Base-by-base conservation (phyloP, 345 rosid species). In the Arabis hirsuta region DNA sequence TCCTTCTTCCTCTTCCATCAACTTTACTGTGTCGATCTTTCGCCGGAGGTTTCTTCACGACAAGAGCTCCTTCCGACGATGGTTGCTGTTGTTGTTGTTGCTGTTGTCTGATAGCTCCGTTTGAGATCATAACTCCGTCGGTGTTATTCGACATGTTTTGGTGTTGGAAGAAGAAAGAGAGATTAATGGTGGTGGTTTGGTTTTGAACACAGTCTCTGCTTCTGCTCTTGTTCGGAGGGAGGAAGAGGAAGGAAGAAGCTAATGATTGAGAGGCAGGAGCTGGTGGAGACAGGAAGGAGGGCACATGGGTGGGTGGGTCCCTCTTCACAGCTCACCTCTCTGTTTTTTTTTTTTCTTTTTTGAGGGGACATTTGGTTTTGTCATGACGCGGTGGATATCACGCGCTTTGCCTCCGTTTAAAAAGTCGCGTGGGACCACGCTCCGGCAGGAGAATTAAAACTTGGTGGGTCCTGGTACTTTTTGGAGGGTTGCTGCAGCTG, bases 281-380 rank as follows among this genome's bases (percentile, higher is more conserved):
- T 84, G 98, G 99, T 91, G 97, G 96, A 91, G 96, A 95, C 98
- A 86, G 89, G 96, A 81, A 71, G 90, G 86, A 87, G 84, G 83
- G 89, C 98, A 95, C 96, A 95, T 95, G 96, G 93, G 96, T 77
- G 41, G 86, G 89, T 88, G 96, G 98, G 91, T 14, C 83, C 96
- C 84, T 22, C 24, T 81, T 20, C 69, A 83, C 88, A 88, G 88
- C 93, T 85, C 90, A 88, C 80, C 63, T 46, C 79, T 80, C 51
- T 63, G 12, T 12, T 55, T 7, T 53, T 67, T 66, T 42, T 45
- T 3, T 8, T 55, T 45, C 68, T 54, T 69, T 75, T 75, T 56
- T 57, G 62, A 58, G 29, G 19, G 61, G 61, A 66, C 73, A 52
- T 63, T 19, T 39, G 19, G 19, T 56, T 41, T 76, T 70, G 80